These are phyloP conservation scores for Russula olivacea DNA, from an alignment of 768 basidiomycete species.

Conservation along the genomic window DNA sequence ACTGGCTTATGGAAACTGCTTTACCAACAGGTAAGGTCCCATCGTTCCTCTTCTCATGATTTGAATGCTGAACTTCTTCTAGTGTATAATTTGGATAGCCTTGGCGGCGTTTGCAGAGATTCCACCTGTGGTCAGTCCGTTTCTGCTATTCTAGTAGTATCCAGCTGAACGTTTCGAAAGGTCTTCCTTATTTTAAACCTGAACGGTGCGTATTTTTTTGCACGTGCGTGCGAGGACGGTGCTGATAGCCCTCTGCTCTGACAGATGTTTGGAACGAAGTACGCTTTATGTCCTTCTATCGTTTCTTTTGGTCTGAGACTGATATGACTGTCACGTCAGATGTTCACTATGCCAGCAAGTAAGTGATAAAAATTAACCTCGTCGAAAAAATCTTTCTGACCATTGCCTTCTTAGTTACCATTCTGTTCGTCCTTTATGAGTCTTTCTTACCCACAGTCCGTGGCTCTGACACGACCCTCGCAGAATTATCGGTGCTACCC, in stretches of 20 bases:
- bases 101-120: not conserved
- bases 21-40: conserved; percentile 12
- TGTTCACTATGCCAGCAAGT: not conserved
- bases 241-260: not conserved
- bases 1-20: conserved; percentile 12
- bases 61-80: not conserved
- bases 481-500: conserved; percentile 14
- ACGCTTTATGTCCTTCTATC: not conserved
- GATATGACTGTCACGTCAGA: not conserved
- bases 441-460: not conserved
- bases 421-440: not conserved
- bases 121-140: not conserved
- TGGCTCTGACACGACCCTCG: not conserved
- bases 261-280: conserved; percentile 15
- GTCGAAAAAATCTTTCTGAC: not conserved
- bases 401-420: not conserved
- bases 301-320: not conserved
- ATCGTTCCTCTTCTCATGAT: not conserved
- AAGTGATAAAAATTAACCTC: not conserved
- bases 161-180: not conserved
- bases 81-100: conserved; percentile 12
- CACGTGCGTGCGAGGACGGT: not conserved
- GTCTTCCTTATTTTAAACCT: conserved; percentile 10
- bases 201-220: conserved; percentile 2
- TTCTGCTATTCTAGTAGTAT: not conserved